Percentiles rank a stretch among this genome's conserved stretches.
phyloP scores from a whole-genome alignment of 768 basidiomycete genomes.

The Astraeus odoratus region DNA sequence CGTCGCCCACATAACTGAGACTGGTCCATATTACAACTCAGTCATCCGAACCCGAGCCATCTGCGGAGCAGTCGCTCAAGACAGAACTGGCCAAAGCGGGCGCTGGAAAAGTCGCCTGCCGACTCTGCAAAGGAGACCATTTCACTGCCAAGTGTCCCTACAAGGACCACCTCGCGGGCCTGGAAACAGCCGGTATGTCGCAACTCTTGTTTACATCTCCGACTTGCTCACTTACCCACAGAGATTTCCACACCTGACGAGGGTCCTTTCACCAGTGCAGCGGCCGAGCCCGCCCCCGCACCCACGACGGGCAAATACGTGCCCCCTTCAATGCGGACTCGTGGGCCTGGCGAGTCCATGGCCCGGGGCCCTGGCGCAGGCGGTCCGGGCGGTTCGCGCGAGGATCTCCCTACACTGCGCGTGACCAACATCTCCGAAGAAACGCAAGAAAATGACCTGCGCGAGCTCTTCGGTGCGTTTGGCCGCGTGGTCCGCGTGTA shows the following conservation, averaged over 20 bases:
- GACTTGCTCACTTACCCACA: background rate
- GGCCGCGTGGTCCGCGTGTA: slow-evolving; percentile 86
- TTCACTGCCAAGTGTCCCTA: slow-evolving; percentile 98
- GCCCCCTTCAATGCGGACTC: slow-evolving; percentile 84
- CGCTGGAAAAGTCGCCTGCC: slow-evolving; percentile 84
- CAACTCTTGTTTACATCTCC: background rate
- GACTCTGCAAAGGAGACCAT: slow-evolving; percentile 94
- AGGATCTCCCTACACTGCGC: slow-evolving; percentile 93
- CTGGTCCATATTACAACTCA: slow-evolving; percentile 15
- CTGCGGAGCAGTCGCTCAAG: slow-evolving; percentile 61
- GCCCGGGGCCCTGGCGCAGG: slow-evolving; percentile 34
- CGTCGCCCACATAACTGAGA: background rate
- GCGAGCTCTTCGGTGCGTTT: slow-evolving; percentile 84
- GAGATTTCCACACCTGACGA: slow-evolving; percentile 25
- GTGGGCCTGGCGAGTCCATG: slow-evolving; percentile 76
- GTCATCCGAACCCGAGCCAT: slow-evolving; percentile 60
- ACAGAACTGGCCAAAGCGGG: slow-evolving; percentile 63
- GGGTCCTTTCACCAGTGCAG: slow-evolving; percentile 32
- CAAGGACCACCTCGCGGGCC: slow-evolving; percentile 83
- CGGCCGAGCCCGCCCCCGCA: slow-evolving; percentile 23
- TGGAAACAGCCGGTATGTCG: slow-evolving; percentile 52
- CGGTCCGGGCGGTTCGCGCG: slow-evolving; percentile 48
- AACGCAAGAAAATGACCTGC: slow-evolving; percentile 88
- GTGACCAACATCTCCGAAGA: slow-evolving; percentile 97
- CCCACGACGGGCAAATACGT: slow-evolving; percentile 78